A percentile compares a stretch with the other conserved stretches of the same genome.
These are phyloP conservation scores for Mycena maculata DNA, from an alignment of 768 basidiomycete genomes.

Conservation along the genomic window DNA sequence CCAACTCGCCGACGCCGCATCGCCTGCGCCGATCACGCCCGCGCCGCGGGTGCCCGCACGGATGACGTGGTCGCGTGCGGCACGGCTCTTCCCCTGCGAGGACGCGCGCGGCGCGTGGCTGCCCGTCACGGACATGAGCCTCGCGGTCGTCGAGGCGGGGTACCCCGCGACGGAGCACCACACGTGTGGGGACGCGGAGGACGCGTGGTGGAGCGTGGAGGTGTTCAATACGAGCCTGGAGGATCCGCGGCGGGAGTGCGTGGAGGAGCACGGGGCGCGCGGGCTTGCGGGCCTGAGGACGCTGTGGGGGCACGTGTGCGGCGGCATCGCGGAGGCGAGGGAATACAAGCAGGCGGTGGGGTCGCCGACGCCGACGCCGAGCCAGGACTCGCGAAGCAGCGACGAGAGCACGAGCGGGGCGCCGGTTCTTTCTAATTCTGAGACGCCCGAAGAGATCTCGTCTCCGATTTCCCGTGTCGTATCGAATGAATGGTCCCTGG, in stretches of 20 bases:
- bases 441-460: neutral
- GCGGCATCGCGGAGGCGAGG: neutral
- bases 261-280: constrained; percentile 41
- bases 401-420: constrained; percentile 1
- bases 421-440: neutral
- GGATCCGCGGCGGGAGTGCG: constrained; percentile 36
- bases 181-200: constrained; percentile 15
- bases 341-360: neutral
- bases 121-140: constrained; percentile 48
- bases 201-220: constrained; percentile 52
- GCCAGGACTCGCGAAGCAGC: constrained; percentile 8
- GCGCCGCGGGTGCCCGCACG: constrained; percentile 40
- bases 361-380: constrained; percentile 8
- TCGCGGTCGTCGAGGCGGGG: constrained; percentile 45
- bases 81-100: constrained; percentile 53
- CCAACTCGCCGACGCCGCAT: constrained; percentile 52
- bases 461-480: neutral
- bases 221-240: constrained; percentile 51
- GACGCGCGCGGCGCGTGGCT: constrained; percentile 35
- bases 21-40: constrained; percentile 33
- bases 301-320: constrained; percentile 35
- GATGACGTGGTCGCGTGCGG: constrained; percentile 53
- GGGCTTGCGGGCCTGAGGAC: constrained; percentile 40
- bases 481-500: neutral
- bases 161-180: constrained; percentile 32